Base-by-base conservation (phyloP, 495 filamentous ascomycete species). In the Aspergillus baeticus region DNA sequence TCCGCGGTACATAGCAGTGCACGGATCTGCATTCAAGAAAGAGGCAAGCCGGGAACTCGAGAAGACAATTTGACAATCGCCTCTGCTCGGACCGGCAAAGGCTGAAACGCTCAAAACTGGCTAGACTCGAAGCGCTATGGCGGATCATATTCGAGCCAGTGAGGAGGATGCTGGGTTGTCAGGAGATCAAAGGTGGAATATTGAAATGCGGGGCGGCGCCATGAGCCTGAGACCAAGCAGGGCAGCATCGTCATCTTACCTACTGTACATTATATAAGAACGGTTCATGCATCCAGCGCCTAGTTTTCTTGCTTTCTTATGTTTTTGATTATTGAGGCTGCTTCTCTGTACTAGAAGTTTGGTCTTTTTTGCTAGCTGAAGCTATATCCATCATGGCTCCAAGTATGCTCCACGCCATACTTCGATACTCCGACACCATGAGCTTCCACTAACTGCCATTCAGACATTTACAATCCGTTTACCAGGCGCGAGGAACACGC, bases 401-500 rank as follows among this genome's bases (percentile, higher is more conserved):
- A 14, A 52, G 55, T 51, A 49, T 36, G 46, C 8, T 37, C 31
- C 26, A 13, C 17, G n/a, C 23, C 31, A 38, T 3, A 7, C 38
- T n/a, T n/a, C n/a, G n/a, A n/a, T n/a, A n/a, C n/a, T 34, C 11
- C 6, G 31, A 34, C 41, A 48, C 20, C 31, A 15, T 29, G 22
- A 36, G 29, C 26, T 18, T 13, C n/a, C 10, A 6, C 29, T 41
- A 15, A 41, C 22, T 26, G n/a, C 6, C 20, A 1, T 33, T 31
- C 22, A 49, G 46, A 13, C 7, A 44, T 22, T 20, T 61, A 63
- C 62, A 90, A 90, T 64, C 87, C 87, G 13, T 90, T 91, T 67
- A 74, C 79, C 38, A 82, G 75, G 65, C 80, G 81, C 29, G 86
- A 90, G 43, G 73, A 77, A 10, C 85, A 88, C 59, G 70, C 70